phyloP scores from a whole-genome alignment of 805 yeast species.

The Hanseniaspora meyeri region DNA sequence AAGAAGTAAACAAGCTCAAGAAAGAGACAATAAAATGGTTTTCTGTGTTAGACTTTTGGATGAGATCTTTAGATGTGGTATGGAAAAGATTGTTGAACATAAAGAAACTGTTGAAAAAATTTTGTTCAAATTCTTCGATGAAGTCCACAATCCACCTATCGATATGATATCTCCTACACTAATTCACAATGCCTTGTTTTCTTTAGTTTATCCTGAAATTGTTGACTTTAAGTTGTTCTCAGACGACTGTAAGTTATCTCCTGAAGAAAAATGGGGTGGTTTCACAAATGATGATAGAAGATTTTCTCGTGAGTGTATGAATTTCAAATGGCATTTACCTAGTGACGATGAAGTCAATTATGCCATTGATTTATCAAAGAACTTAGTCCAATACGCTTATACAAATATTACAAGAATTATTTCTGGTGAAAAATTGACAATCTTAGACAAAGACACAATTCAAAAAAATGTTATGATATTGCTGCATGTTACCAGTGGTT shows the following conservation, averaged over 20 bases:
- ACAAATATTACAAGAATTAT: slow-evolving; percentile 31
- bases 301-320: slow-evolving; percentile 37
- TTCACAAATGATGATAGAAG: slow-evolving; percentile 45
- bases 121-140: slow-evolving; percentile 22
- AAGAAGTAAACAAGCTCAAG: slow-evolving; percentile 52
- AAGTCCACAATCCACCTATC: slow-evolving; percentile 40
- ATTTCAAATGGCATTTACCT: slow-evolving; percentile 71
- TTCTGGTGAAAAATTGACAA: slow-evolving; percentile 17
- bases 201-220: slow-evolving; percentile 50
- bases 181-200: slow-evolving; percentile 52
- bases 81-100: slow-evolving; percentile 35
- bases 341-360: slow-evolving; percentile 39
- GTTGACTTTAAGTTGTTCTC: slow-evolving; percentile 44
- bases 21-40: slow-evolving; percentile 65
- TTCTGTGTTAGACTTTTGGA: slow-evolving; percentile 60
- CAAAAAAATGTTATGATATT: slow-evolving; percentile 44
- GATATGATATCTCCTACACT: slow-evolving; percentile 49
- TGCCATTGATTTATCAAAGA: slow-evolving; percentile 48
- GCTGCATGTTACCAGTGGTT: slow-evolving; percentile 54
- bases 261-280: slow-evolving; percentile 61
- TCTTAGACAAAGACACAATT: slow-evolving; percentile 36
- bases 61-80: slow-evolving; percentile 60
- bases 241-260: slow-evolving; percentile 29
- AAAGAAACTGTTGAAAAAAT: slow-evolving; percentile 35
- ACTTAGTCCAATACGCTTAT: slow-evolving; percentile 35